Evolutionary conservation across 306 rosid species (phyloP), one percentile per base, ranked within the genome.

Genomic region (Castanopsis chinensis): DNA sequence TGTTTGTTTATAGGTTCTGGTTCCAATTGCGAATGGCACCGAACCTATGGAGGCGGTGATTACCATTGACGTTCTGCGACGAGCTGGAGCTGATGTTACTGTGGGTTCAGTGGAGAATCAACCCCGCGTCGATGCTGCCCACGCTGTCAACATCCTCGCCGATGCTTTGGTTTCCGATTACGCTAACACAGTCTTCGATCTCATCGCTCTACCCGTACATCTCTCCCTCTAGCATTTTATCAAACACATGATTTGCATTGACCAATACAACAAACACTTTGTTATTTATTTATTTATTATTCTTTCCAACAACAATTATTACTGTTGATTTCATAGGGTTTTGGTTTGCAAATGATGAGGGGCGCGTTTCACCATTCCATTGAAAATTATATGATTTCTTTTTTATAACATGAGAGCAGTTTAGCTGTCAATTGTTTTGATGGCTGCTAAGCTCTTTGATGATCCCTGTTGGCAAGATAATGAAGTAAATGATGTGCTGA

Each of bases 31-130:
- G 4, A 88, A 88, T 33, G 97, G 98, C 51, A 76, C 96, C 69
- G 99, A 95, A 86, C 94, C 98, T 75, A 90, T 92, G 82, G 99
- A 95, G 76, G 98, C 99, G 4, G 90, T 95, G 82, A 90, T 92
- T 82, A 78, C 88, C 84, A 60, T 86, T 78, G 97, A 95, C 81
- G 97, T 95, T 25, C 91, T 95, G 77, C 96, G 98, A 1, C 90
- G 99, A 76, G 86, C 95, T 25, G 99, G 99, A 27, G 99, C 99
- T 25, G 91, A 89, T 59, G 99, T 95, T 78, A 91, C 88, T n/a
- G 92, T 90, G 17, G 97, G 96, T 17, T 91, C 99, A 37, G 91
- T 90, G 72, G 86, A 86, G 67, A 81, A 87, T 43, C 89, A 75
- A 73, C 93, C 88, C 15, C 79, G 85, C 14, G 92, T 95, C 3